phyloP scores from a whole-genome alignment of 1,284 basidiomycete genomes.

The Stereum hirsutum region DNA sequence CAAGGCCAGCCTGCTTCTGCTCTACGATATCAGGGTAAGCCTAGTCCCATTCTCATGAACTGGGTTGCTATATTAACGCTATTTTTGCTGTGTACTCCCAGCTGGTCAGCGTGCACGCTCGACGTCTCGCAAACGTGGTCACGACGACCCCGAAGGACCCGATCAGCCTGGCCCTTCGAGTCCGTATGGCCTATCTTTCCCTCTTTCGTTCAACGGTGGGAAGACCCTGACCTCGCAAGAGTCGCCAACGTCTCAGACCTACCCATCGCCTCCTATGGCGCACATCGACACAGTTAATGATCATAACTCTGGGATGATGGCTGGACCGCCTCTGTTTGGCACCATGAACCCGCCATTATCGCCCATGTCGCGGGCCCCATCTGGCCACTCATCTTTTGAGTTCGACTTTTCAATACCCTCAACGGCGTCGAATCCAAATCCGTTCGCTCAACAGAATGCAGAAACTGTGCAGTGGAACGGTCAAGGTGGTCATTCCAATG shows the following conservation, averaged over 20 bases:
- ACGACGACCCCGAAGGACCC: constrained; percentile 48
- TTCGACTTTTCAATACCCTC: too few relatives aligned
- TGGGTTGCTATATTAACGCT: constrained; percentile 2
- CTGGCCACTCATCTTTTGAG: constrained; percentile 28
- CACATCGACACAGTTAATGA: constrained; percentile 22
- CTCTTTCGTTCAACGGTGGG: constrained; percentile 16
- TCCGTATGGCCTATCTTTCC: constrained; percentile 19
- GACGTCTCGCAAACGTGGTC: constrained; percentile 61
- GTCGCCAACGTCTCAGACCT: constrained; percentile 59
- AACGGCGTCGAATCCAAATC: constrained; percentile 5
- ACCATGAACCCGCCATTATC: constrained; percentile 19
- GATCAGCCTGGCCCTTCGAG: constrained; percentile 24
- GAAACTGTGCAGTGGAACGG: constrained; percentile 13
- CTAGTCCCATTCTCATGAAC: constrained; percentile 6
- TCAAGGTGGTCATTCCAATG: too few relatives aligned
- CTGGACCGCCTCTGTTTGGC: constrained; percentile 9
- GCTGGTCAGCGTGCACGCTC: constrained; percentile 65
- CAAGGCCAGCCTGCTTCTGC: constrained; percentile 55
- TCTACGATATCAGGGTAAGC: constrained; percentile 57
- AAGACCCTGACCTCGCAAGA: constrained; percentile 52
- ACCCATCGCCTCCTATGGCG: constrained; percentile 57
- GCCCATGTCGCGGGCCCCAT: constrained; percentile 11
- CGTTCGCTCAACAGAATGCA: constrained; percentile 4
- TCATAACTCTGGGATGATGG: constrained; percentile 13
- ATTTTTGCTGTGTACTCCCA: constrained; percentile 18